These are phyloP conservation scores for Cutaneotrichosporon sp. DNA, from an alignment of 1,284 basidiomycete species.

Conservation along the genomic window DNA sequence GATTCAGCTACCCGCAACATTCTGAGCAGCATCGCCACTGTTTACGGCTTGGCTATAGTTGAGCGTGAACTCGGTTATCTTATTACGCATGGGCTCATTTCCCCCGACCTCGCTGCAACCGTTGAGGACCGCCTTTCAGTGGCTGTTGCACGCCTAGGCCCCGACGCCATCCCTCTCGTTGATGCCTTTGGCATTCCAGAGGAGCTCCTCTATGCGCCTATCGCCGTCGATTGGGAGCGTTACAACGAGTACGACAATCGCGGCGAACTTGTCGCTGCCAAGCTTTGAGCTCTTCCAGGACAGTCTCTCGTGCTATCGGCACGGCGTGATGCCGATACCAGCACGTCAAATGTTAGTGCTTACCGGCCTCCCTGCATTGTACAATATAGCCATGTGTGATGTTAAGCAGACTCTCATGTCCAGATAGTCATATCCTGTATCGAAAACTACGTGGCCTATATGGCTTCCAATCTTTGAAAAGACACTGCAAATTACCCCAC, in stretches of 20 bases:
- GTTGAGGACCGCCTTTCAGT: constrained; percentile 4
- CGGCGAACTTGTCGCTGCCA: constrained; percentile 12
- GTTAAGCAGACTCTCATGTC: too few relatives aligned
- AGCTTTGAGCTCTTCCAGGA: constrained; percentile 3
- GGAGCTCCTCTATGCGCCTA: constrained; percentile 12
- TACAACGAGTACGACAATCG: constrained; percentile 19
- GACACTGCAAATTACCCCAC: too few relatives aligned
- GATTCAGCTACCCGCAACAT: not conserved
- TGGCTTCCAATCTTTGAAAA: too few relatives aligned
- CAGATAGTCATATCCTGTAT: too few relatives aligned
- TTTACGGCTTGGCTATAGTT: constrained; percentile 15
- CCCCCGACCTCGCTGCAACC: not conserved
- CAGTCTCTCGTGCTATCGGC: too few relatives aligned
- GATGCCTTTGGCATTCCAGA: constrained; percentile 12
- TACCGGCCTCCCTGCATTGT: too few relatives aligned
- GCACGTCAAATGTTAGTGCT: too few relatives aligned
- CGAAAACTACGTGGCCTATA: too few relatives aligned
- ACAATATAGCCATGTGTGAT: too few relatives aligned
- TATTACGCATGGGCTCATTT: constrained; percentile 5
- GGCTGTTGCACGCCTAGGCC: constrained; percentile 2
- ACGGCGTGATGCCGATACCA: too few relatives aligned
- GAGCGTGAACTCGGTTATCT: constrained; percentile 13
- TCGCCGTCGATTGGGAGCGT: constrained; percentile 15
- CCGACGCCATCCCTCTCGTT: constrained; percentile 7
- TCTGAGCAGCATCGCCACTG: not conserved